Conservation (phyloP, 768 basidiomycete species). For the Lentinus brumalis region DNA sequence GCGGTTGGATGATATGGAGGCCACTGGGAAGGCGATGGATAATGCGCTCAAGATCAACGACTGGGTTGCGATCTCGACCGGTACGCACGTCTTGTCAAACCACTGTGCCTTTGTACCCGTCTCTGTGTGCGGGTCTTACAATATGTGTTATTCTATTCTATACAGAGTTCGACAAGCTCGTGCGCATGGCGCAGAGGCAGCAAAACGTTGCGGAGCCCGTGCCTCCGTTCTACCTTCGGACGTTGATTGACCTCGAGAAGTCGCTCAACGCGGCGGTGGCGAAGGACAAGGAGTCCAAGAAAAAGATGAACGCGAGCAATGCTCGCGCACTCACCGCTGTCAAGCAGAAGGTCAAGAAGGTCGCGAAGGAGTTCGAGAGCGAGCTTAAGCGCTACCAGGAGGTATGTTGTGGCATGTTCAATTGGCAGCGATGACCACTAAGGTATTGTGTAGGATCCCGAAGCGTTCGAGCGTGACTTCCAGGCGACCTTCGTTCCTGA, state of each 20-base stretch:
- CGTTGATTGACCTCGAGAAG: slow-evolving; percentile 71
- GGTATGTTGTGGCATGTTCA: slow-evolving; percentile 44
- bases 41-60: slow-evolving; percentile 96
- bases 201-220: slow-evolving; percentile 84
- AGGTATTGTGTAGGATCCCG: slow-evolving; percentile 67
- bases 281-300: slow-evolving; percentile 91
- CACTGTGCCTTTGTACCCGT: not conserved
- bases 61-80: slow-evolving; percentile 90
- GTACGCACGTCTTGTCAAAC: slow-evolving; percentile 43
- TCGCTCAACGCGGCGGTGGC: slow-evolving; percentile 71
- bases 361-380: slow-evolving; percentile 82
- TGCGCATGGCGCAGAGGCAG: slow-evolving; percentile 86
- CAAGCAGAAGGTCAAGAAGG: slow-evolving; percentile 97
- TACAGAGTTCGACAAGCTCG: slow-evolving; percentile 95
- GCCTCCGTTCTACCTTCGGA: slow-evolving; percentile 83
- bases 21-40: slow-evolving; percentile 86
- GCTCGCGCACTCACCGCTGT: slow-evolving; percentile 95
- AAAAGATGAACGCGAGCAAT: slow-evolving; percentile 95
- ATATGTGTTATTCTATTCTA: not conserved
- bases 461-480: slow-evolving; percentile 82
- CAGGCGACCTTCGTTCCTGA: slow-evolving; percentile 51
- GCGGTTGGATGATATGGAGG: slow-evolving; percentile 93
- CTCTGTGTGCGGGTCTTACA: not conserved
- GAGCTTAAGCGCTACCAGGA: slow-evolving; percentile 79
- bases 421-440: not conserved